Evolutionary conservation across 106 monocot genomes (phyloP).

Genomic region (Apostasia ramifera): DNA sequence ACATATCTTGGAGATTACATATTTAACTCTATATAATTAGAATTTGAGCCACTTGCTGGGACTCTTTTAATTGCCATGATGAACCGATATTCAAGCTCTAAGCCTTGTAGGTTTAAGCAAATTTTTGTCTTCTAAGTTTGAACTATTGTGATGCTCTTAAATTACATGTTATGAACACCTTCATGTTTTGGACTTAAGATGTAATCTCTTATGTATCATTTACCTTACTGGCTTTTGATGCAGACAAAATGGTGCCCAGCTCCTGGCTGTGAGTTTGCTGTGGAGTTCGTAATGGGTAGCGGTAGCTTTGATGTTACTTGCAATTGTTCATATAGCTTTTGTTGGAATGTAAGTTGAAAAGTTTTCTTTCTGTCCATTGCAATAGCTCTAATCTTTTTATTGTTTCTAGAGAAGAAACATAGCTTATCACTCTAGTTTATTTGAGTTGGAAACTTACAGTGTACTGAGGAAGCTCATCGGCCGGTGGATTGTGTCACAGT

Average conservation of each 20-base stretch:
- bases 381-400: background rate
- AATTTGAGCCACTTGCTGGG: too few species aligned
- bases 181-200: too few species aligned
- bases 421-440: background rate
- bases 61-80: too few species aligned
- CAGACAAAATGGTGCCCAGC: constrained; percentile 92
- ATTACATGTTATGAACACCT: too few species aligned
- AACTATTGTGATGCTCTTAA: too few species aligned
- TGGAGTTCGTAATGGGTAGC: constrained; percentile 61
- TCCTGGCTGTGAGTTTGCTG: constrained; percentile 79
- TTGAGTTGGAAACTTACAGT: constrained; percentile 35
- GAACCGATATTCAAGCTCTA: too few species aligned
- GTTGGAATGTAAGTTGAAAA: constrained; percentile 74
- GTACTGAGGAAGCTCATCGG: constrained; percentile 86
- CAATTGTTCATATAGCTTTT: constrained; percentile 65
- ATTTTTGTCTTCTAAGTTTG: too few species aligned
- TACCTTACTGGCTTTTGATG: constrained; percentile 8
- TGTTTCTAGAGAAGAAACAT: background rate
- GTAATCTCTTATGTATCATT: background rate
- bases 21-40: too few species aligned
- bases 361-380: background rate
- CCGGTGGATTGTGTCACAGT: constrained; percentile 84
- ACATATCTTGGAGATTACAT: too few species aligned
- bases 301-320: constrained; percentile 73
- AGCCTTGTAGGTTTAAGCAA: too few species aligned